phyloP scores from a whole-genome alignment of 352 stramenopile genomes.

The Phytophthora pisi region DNA sequence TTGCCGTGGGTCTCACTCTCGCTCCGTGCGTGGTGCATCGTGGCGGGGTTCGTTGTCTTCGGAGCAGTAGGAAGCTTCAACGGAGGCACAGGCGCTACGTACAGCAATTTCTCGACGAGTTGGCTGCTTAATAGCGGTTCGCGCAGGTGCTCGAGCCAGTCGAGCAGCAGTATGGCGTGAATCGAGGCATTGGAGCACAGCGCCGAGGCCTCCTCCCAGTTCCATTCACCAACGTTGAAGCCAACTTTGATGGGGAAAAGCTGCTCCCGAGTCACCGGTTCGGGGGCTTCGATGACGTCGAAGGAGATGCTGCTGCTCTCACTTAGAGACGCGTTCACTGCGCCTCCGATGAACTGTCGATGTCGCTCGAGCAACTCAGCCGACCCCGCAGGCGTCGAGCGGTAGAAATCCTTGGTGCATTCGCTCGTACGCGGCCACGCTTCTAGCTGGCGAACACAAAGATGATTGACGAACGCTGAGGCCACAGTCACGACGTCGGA shows the following conservation, averaged over 20 bases:
- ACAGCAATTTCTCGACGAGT: constrained; percentile 39
- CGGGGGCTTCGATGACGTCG: constrained; percentile 39
- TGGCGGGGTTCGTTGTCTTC: constrained; percentile 11
- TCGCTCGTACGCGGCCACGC: constrained; percentile 38
- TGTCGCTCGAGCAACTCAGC: constrained; percentile 34
- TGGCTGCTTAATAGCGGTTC: constrained; percentile 55
- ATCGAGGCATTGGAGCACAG: constrained; percentile 32
- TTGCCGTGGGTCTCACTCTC: constrained; percentile 20
- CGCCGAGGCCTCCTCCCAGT: constrained; percentile 52
- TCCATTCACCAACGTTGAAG: constrained; percentile 79
- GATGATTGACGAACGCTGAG: constrained; percentile 31
- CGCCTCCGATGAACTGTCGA: constrained; percentile 34
- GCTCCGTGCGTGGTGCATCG: constrained; percentile 26
- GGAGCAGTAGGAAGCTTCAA: constrained; percentile 22
- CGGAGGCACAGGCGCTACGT: constrained; percentile 19
- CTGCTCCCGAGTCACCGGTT: constrained; percentile 26
- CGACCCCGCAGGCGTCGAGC: constrained; percentile 3
- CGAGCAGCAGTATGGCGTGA: constrained; percentile 63
- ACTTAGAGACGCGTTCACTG: constrained; percentile 14
- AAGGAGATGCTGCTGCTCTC: constrained; percentile 12
- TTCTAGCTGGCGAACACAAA: constrained; percentile 37
- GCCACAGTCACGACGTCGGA: constrained; percentile 23
- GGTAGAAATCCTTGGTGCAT: constrained; percentile 29
- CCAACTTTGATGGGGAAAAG: constrained; percentile 72
- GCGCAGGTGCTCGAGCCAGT: constrained; percentile 81